These are phyloP conservation scores for Penicillium soppii DNA, from an alignment of 495 filamentous ascomycete species.

Conservation along the genomic window DNA sequence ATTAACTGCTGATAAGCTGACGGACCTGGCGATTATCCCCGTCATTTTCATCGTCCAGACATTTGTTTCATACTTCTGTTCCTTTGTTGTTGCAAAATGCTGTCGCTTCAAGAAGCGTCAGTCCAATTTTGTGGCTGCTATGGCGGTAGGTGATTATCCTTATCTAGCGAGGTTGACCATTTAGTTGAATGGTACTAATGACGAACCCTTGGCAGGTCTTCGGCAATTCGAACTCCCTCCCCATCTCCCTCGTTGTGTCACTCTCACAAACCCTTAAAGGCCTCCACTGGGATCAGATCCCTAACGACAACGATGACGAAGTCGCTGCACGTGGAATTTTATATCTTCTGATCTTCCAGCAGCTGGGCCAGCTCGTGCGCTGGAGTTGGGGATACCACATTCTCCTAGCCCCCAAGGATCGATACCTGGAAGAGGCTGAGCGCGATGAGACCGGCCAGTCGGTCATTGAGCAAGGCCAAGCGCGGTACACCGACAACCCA, in stretches of 20 bases:
- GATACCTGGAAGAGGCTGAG: slow-evolving; percentile 59
- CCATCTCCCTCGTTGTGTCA: slow-evolving; percentile 92
- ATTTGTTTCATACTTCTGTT: slow-evolving; percentile 74
- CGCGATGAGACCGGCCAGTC: slow-evolving; percentile 46
- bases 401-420: slow-evolving; percentile 73
- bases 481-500: slow-evolving; percentile 62
- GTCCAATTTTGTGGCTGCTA: slow-evolving; percentile 91
- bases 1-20: slow-evolving; percentile 83
- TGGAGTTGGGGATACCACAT: slow-evolving; percentile 99
- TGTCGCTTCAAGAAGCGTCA: slow-evolving; percentile 81
- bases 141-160: slow-evolving; percentile 63
- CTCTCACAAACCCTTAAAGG: slow-evolving; percentile 88
- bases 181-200: slow-evolving; percentile 10
- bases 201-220: slow-evolving; percentile 60
- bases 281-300: slow-evolving; percentile 88
- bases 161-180: background rate
- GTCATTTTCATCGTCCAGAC: slow-evolving; percentile 90
- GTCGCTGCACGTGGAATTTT: slow-evolving; percentile 92
- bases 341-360: slow-evolving; percentile 96
- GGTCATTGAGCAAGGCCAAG: slow-evolving; percentile 61
- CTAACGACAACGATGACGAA: slow-evolving; percentile 91
- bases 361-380: slow-evolving; percentile 89
- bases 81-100: slow-evolving; percentile 64
- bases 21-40: slow-evolving; percentile 89
- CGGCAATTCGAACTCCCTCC: slow-evolving; percentile 96